Evolutionary conservation across 176 grass and related monocot species (phyloP).

Genomic region (Stipa capillata): DNA sequence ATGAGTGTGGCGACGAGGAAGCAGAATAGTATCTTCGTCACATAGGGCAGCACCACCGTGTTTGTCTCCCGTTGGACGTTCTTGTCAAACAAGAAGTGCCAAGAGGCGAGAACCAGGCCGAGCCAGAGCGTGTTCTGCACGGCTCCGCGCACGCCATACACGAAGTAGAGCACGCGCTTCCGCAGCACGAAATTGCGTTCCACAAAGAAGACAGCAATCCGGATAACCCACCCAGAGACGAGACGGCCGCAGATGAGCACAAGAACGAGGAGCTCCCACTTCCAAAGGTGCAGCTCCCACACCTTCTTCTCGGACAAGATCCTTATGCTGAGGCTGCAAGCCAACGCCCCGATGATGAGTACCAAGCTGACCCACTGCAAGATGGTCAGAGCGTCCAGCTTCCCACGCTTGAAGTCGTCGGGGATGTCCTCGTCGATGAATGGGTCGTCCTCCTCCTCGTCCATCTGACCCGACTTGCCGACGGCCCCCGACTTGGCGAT

Average conservation of each 20-base stretch:
- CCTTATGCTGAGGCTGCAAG: conserved; percentile 32
- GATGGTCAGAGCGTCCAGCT: conserved; percentile 43
- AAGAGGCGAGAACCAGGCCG: conserved; percentile 51
- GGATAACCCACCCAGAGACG: conserved; percentile 60
- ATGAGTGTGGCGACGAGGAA: conserved; percentile 49
- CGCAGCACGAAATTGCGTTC: conserved; percentile 68
- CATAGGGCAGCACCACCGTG: conserved; percentile 28
- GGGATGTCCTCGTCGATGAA: conserved; percentile 74
- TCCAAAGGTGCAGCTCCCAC: conserved; percentile 50
- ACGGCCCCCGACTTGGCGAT: conserved; percentile 21
- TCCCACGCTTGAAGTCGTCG: conserved; percentile 54
- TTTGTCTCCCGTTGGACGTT: conserved; percentile 20
- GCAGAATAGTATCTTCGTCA: conserved; percentile 69
- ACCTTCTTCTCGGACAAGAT: conserved; percentile 15
- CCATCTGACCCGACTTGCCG: conserved; percentile 33
- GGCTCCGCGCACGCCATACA: conserved; percentile 59
- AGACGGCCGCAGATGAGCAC: conserved; percentile 74
- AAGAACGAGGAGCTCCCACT: conserved; percentile 57
- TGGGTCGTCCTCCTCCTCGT: conserved; percentile 78
- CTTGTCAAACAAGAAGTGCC: conserved; percentile 63
- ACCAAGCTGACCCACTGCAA: conserved; percentile 66
- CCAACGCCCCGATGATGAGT: conserved; percentile 45
- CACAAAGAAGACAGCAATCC: conserved; percentile 47
- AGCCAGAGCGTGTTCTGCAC: conserved; percentile 72
- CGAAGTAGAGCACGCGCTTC: conserved; percentile 78